Evolutionary conservation across 768 basidiomycete genomes (phyloP).

Genomic region (Hericium erinaceus): DNA sequence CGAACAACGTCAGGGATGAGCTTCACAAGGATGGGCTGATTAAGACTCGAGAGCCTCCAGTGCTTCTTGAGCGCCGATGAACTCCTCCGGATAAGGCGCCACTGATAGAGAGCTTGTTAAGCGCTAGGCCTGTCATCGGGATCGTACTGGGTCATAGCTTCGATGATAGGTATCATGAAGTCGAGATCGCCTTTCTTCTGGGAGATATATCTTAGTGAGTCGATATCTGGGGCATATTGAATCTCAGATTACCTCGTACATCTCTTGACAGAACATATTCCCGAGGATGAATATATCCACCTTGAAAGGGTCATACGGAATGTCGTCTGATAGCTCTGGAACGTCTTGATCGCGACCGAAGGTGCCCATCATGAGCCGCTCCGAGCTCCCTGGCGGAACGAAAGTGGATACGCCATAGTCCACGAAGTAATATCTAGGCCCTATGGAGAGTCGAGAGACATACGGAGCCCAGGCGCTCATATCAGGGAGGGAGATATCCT

Average conservation of each 20-base stretch:
- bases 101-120: background rate
- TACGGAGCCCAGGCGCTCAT: background rate
- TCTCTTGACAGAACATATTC: background rate
- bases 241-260: background rate
- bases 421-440: constrained; percentile 8
- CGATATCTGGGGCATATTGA: background rate
- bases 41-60: too few species aligned
- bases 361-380: background rate
- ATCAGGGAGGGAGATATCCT: background rate
- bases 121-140: background rate
- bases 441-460: background rate
- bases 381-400: background rate
- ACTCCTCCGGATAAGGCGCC: background rate
- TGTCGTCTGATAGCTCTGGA: constrained; percentile 4
- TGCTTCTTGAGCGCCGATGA: too few species aligned
- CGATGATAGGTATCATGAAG: background rate
- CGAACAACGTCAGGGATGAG: too few species aligned
- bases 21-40: too few species aligned
- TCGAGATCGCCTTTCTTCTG: background rate
- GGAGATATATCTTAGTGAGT: background rate
- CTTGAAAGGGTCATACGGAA: constrained; percentile 12
- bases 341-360: constrained; percentile 7
- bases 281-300: constrained; percentile 9
- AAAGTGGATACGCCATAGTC: constrained; percentile 9
- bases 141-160: background rate